Base-by-base conservation (phyloP, 208 protist species). In the Phytomonas francai region DNA sequence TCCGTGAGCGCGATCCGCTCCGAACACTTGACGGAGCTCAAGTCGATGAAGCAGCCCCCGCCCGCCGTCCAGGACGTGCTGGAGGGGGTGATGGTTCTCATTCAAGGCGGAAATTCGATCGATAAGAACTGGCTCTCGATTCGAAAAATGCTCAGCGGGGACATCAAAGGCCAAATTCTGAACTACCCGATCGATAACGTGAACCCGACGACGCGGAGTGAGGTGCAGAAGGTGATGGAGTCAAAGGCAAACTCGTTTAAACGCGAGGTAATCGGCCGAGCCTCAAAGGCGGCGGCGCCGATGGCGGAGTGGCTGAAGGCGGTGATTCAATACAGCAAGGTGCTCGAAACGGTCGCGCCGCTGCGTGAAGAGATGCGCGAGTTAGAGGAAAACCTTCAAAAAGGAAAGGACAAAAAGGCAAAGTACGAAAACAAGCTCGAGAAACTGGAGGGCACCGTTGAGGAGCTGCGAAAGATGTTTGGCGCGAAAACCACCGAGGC, bases 241-340 rank as follows among this genome's bases (percentile, higher is more conserved):
- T 68, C 70, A 22, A 97, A 97, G 67, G 74, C 59, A 28, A 83
- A 92, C 42, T 97, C 91, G 27, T 99, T 99, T 75, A 96, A 98
- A 67, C 77, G 78, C 29, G 91, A 96, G 22, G 86, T 87, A 7
- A 98, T 98, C 73, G 80, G 81, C 7, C 92, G 95, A 51, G 96
- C 93, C 19, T 97, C 90, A 9, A 88, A 94, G 66, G 97, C 98
- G 0, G 97, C 97, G 5, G 94, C 94, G 16, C 97, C 98, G 45
- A 92, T 99, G 77, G 97, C 97, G 16, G 88, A 93, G 63, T 99
- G 98, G 98, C 92, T 99, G 5, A 91, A 94, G 74, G 98, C 98
- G 4, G 93, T 98, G 14, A 61, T 99, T 7, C 82, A 98, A 72
- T 99, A 98, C 88, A 95, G 95, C 67, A 88, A 87, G 63, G 98